phyloP scores from a whole-genome alignment of 768 basidiomycete species.

The Lactarius indigo region DNA sequence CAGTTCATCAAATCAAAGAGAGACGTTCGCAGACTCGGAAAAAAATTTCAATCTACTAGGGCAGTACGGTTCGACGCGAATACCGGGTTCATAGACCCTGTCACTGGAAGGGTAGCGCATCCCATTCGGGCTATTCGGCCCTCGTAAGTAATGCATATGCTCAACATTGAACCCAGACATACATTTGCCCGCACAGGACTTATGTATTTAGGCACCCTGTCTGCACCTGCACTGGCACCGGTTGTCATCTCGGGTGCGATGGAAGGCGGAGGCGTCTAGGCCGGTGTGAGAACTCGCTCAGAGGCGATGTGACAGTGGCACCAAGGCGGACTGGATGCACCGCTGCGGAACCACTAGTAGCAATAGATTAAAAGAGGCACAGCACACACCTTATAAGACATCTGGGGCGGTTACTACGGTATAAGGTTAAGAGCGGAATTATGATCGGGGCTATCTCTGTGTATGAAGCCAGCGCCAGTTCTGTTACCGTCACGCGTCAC shows the following conservation, averaged over 20 bases:
- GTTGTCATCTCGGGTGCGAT: not conserved
- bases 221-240: no score
- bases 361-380: no score
- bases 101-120: not conserved
- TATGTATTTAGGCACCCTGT: not conserved
- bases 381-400: no score
- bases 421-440: no score
- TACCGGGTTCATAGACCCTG: not conserved
- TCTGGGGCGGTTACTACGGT: no score
- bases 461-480: no score
- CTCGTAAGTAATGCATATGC: not conserved
- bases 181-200: not conserved
- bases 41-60: not conserved
- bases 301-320: no score
- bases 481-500: no score
- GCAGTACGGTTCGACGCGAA: not conserved
- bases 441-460: no score
- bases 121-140: not conserved
- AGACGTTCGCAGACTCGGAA: not conserved
- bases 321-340: no score
- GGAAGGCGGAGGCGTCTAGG: no score
- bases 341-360: no score
- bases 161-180: not conserved
- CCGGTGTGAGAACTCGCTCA: not conserved
- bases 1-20: not conserved